phyloP scores from a whole-genome alignment of 352 stramenopile species.

The Phytophthora pistaciae region DNA sequence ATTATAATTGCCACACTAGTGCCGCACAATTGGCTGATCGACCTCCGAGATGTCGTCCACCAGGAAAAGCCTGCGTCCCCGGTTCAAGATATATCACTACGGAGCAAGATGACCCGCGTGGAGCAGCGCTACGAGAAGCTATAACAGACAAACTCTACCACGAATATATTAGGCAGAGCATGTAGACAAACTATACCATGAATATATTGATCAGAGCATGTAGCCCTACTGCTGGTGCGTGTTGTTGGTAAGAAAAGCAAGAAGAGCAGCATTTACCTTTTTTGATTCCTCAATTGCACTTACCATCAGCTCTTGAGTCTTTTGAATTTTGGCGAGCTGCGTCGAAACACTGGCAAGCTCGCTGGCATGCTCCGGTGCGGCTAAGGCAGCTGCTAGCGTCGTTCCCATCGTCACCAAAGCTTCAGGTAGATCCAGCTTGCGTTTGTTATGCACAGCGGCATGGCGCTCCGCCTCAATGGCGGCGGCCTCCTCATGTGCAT shows the following conservation, averaged over 20 bases:
- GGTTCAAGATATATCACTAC: neutral
- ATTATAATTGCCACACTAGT: neutral
- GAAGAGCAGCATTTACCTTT: neutral
- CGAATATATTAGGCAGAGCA: too few species aligned
- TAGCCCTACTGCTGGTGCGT: too few species aligned
- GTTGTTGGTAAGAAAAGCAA: neutral
- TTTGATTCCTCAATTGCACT: neutral
- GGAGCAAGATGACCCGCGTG: neutral
- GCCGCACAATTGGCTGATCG: neutral
- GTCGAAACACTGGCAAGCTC: neutral
- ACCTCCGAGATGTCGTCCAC: neutral
- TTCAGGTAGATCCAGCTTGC: neutral
- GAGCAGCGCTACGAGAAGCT: neutral
- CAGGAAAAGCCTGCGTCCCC: neutral
- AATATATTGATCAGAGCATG: too few species aligned
- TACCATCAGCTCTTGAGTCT: neutral
- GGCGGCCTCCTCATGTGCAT: too few species aligned
- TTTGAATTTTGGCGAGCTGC: neutral
- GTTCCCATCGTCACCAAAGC: neutral
- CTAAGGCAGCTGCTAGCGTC: neutral
- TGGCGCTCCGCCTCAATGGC: neutral
- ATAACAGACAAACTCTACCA: neutral
- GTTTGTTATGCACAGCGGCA: neutral
- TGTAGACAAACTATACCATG: too few species aligned
- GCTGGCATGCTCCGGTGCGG: neutral